Percentiles rank a stretch among this genome's conserved stretches.
Evolutionary conservation across 352 stramenopile species (phyloP).

Genomic region (Globisporangium orthogonon): DNA sequence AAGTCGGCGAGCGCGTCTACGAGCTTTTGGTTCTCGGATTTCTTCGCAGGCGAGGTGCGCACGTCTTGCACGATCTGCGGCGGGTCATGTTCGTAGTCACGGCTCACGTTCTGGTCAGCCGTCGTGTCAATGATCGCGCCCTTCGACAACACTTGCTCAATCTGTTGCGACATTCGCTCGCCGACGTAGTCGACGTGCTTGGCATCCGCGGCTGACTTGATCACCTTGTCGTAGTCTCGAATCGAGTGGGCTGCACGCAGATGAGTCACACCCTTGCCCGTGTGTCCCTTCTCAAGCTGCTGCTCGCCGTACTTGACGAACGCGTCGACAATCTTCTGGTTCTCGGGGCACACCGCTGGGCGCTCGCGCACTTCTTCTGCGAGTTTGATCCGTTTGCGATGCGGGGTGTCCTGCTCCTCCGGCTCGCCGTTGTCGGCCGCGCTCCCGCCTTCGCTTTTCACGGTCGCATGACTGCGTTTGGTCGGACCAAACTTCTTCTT

Average conservation of each 20-base stretch:
- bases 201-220: constrained; percentile 38
- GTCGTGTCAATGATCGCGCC: constrained; percentile 49
- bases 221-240: constrained; percentile 37
- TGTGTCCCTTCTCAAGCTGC: constrained; percentile 57
- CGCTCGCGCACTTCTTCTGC: constrained; percentile 41
- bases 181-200: constrained; percentile 43
- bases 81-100: constrained; percentile 34
- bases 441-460: constrained; percentile 1
- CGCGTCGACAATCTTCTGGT: constrained; percentile 75
- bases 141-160: constrained; percentile 46
- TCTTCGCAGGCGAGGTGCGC: constrained; percentile 31
- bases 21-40: constrained; percentile 54
- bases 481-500: constrained; percentile 26
- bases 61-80: constrained; percentile 48
- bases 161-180: constrained; percentile 43
- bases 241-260: constrained; percentile 60
- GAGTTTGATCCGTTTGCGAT: constrained; percentile 52
- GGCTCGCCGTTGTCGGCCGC: constrained; percentile 3
- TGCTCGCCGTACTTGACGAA: constrained; percentile 58
- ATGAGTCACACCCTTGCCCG: constrained; percentile 66
- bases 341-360: constrained; percentile 35
- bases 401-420: constrained; percentile 28
- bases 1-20: constrained; percentile 61
- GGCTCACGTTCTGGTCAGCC: constrained; percentile 40
- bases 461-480: constrained; percentile 14